Evolutionary conservation across 2,329 filamentous ascomycete genomes (phyloP).

Genomic region (Aspergillus sp.): DNA sequence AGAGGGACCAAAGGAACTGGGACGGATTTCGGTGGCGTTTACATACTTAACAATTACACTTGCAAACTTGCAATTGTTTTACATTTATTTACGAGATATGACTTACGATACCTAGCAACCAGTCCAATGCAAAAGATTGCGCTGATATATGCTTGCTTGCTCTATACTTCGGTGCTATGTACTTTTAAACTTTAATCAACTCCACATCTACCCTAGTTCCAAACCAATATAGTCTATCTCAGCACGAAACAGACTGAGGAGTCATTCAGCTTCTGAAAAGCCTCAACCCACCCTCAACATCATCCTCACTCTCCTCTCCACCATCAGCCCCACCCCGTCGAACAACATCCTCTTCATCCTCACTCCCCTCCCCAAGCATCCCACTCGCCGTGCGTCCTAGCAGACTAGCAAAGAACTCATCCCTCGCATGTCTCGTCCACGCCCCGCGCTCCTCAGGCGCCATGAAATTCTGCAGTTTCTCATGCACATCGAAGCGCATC

Average conservation of each 20-base stretch:
- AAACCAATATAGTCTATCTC: neutral
- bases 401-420: slow-evolving; percentile 71
- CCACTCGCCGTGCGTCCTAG: slow-evolving; percentile 66
- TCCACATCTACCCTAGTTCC: too few species aligned
- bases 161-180: neutral
- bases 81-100: too few species aligned
- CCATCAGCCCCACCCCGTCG: slow-evolving; percentile 26
- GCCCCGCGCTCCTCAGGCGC: slow-evolving; percentile 76
- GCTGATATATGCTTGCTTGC: neutral
- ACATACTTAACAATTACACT: too few species aligned
- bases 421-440: slow-evolving; percentile 80
- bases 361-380: slow-evolving; percentile 59
- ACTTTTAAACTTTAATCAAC: neutral
- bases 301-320: neutral
- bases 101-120: too few species aligned
- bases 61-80: too few species aligned
- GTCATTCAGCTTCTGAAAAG: slow-evolving; percentile 27
- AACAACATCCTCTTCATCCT: slow-evolving; percentile 51
- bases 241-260: too few species aligned
- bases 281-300: slow-evolving; percentile 33
- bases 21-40: too few species aligned
- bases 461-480: slow-evolving; percentile 98
- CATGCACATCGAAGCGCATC: slow-evolving; percentile 89
- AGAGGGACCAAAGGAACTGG: too few species aligned
- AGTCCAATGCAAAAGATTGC: too few species aligned